A percentile compares a stretch with the other conserved stretches of the same genome.
phyloP scores from a whole-genome alignment of 2,329 filamentous ascomycete species.

The Paracamarosporium sp. region DNA sequence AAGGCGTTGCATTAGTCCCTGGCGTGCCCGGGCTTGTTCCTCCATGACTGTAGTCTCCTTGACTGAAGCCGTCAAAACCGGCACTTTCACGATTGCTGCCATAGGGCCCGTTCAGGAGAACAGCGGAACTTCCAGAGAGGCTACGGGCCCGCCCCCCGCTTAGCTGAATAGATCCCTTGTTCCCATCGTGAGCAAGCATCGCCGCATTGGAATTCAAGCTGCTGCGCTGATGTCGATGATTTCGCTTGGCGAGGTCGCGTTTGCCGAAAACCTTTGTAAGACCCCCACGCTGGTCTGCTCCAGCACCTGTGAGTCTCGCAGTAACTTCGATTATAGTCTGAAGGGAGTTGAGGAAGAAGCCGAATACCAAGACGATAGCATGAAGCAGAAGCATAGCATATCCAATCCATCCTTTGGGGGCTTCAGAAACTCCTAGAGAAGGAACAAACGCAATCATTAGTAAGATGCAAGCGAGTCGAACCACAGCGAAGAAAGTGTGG shows the following conservation, averaged over 20 bases:
- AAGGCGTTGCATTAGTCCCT: slow-evolving; percentile 71
- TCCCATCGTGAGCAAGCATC: slow-evolving; percentile 75
- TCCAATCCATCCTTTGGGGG: slow-evolving; percentile 90
- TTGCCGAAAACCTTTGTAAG: slow-evolving; percentile 87
- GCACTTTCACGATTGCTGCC: slow-evolving; percentile 55
- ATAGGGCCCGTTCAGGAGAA: slow-evolving; percentile 62
- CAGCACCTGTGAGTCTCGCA: slow-evolving; percentile 82
- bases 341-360: slow-evolving; percentile 89
- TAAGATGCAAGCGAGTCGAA: slow-evolving; percentile 72
- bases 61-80: slow-evolving; percentile 60
- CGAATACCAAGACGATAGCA: slow-evolving; percentile 82
- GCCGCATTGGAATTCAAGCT: slow-evolving; percentile 84
- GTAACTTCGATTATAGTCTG: slow-evolving; percentile 90
- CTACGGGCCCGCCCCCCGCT: slow-evolving; percentile 63
- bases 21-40: slow-evolving; percentile 75
- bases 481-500: slow-evolving; percentile 80
- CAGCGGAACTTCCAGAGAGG: slow-evolving; percentile 67
- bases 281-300: slow-evolving; percentile 78
- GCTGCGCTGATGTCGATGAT: slow-evolving; percentile 70
- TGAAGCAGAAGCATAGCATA: slow-evolving; percentile 90
- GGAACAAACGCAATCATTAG: slow-evolving; percentile 75
- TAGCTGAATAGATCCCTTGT: slow-evolving; percentile 65
- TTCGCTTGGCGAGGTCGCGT: slow-evolving; percentile 82
- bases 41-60: slow-evolving; percentile 61
- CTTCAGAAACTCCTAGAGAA: slow-evolving; percentile 77